Base-by-base conservation (phyloP, 73 alveolate species). In the Durusdinium trenchii region DNA sequence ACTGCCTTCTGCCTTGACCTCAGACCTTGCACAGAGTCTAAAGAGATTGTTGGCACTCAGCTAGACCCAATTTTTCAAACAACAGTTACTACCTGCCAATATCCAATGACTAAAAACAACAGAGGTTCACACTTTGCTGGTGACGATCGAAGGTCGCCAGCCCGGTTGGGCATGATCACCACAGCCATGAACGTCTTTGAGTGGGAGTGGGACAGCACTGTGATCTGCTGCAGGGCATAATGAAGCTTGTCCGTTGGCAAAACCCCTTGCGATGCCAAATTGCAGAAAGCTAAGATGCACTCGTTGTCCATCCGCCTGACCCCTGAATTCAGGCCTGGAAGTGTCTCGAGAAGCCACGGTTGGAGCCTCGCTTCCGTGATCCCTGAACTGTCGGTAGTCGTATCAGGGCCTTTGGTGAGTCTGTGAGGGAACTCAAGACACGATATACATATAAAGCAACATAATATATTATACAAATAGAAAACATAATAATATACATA, bases 351-450 rank as follows among this genome's bases (percentile, higher is more conserved):
- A 35, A 84, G 73, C 94, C 94, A 84, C 36, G 94, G 94, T 51
- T 84, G 94, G 75, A 84, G 94, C 23, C 94, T 30, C 28, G 90
- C 64, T 45, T 79, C 90, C 90, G 47, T 47, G 14, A 51, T 12
- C 1, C 94, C 71, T 1, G 52, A 5, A 1, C 46, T 30, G 40
- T 54, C 95, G 30, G 57, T 36, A 14, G 57, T 43, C 32, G 78
- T 54, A 86, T 57, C 57, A 6, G 60, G 95, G 62, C 95, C 94
- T 47, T 26, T 6, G 16, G 4, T 71, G 64, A 54, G 64, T 9
- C 64, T n/a, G n/a, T n/a, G n/a, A n/a, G n/a, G n/a, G n/a, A n/a
- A n/a, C n/a, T n/a, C n/a, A n/a, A n/a, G n/a, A n/a, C n/a, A n/a
- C n/a, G n/a, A n/a, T n/a, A n/a, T n/a, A n/a, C n/a, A n/a, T n/a